Percentiles rank a stretch among this genome's conserved stretches.
phyloP scores from a whole-genome alignment of 2,329 filamentous ascomycete genomes.

The Sporothrix pseudoabietina region DNA sequence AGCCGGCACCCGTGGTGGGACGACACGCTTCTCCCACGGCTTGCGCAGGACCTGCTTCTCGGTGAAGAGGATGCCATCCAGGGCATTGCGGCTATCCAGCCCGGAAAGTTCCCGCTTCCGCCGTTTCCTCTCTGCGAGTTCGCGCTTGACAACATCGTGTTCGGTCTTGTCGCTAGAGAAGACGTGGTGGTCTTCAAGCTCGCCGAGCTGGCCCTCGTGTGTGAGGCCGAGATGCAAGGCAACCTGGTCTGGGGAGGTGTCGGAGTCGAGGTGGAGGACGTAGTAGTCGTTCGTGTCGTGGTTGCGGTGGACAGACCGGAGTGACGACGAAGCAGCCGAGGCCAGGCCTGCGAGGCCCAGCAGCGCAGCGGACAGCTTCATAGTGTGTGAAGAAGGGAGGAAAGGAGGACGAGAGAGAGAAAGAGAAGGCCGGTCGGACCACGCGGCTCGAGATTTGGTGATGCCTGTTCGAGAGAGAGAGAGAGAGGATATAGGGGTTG shows the following conservation, averaged over 20 bases:
- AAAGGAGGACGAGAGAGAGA: not conserved
- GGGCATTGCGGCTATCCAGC: conserved; percentile 50
- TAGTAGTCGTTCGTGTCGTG: conserved; percentile 89
- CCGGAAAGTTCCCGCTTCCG: conserved; percentile 59
- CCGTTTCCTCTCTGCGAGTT: conserved; percentile 57
- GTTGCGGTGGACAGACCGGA: conserved; percentile 60
- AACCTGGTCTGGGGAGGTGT: conserved; percentile 66
- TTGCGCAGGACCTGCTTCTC: conserved; percentile 67
- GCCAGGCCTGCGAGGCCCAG: conserved; percentile 56
- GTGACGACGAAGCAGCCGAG: conserved; percentile 53
- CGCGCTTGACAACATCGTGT: conserved; percentile 60
- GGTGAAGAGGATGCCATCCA: conserved; percentile 75
- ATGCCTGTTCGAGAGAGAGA: not conserved
- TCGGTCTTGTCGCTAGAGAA: conserved; percentile 72
- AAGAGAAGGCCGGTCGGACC: not conserved
- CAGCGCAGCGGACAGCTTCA: conserved; percentile 56
- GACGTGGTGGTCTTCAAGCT: conserved; percentile 78
- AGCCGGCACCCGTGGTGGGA: conserved; percentile 40
- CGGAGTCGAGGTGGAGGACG: conserved; percentile 76
- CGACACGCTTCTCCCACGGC: conserved; percentile 56
- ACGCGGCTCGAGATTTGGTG: not conserved
- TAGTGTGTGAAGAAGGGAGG: conserved; percentile 38
- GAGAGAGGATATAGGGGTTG: not conserved
- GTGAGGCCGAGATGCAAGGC: conserved; percentile 72
- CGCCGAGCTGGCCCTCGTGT: conserved; percentile 79